Evolutionary conservation across 1,139 yeast genomes (phyloP).

Genomic region (Zygotorulaspora mrakii): DNA sequence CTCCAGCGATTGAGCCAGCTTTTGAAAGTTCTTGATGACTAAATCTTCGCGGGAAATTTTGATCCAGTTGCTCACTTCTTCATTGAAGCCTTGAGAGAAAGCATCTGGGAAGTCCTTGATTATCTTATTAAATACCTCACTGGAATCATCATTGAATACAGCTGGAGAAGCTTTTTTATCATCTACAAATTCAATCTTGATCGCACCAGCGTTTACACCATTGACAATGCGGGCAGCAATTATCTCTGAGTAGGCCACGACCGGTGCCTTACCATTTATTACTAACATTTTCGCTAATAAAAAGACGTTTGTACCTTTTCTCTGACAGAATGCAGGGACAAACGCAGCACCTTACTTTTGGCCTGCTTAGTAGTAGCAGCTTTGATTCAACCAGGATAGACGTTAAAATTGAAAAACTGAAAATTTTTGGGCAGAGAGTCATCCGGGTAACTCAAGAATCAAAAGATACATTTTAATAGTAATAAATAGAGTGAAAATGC

Average conservation of each 20-base stretch:
- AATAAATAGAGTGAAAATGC: too few relatives aligned
- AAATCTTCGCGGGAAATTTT: conserved; percentile 65
- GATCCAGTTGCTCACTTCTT: conserved; percentile 57
- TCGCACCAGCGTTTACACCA: conserved; percentile 47
- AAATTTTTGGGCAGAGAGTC: too few relatives aligned
- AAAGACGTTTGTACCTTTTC: neutral
- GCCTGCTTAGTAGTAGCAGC: too few relatives aligned
- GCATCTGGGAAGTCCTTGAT: conserved; percentile 47
- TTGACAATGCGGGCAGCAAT: conserved; percentile 76
- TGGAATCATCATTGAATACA: conserved; percentile 34
- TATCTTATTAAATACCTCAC: conserved; percentile 44
- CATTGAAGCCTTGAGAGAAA: conserved; percentile 42
- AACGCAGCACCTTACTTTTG: too few relatives aligned
- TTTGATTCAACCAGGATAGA: too few relatives aligned
- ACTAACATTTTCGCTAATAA: conserved; percentile 42
- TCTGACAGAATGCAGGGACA: too few relatives aligned
- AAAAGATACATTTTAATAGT: too few relatives aligned
- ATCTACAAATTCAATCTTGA: conserved; percentile 64
- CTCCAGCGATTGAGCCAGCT: conserved; percentile 72
- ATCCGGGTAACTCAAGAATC: too few relatives aligned
- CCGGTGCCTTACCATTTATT: conserved; percentile 82
- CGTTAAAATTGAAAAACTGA: too few relatives aligned
- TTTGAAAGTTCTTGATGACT: conserved; percentile 82
- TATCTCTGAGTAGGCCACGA: conserved; percentile 73
- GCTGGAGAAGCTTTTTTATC: conserved; percentile 50